phyloP scores from a whole-genome alignment of 2,329 filamentous ascomycete genomes.

The Colletotrichum aenigma region DNA sequence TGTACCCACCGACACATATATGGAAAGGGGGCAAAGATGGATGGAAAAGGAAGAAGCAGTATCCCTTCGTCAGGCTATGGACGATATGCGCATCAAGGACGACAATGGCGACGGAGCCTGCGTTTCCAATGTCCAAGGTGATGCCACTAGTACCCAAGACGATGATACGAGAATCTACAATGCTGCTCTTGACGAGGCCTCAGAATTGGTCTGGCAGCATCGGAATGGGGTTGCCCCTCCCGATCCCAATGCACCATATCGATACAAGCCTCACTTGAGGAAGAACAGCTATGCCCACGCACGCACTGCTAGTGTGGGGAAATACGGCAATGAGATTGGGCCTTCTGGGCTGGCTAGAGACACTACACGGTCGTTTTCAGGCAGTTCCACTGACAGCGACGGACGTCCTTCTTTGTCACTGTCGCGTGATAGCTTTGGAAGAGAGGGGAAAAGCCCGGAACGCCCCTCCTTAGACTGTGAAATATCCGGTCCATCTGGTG shows the following conservation, averaged over 20 bases:
- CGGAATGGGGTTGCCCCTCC: constrained; percentile 57
- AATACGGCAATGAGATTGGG: constrained; percentile 50
- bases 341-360: constrained; percentile 51
- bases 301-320: constrained; percentile 63
- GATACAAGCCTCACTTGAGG: constrained; percentile 71
- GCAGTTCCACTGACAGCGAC: constrained; percentile 56
- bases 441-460: background rate
- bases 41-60: constrained; percentile 81
- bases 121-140: constrained; percentile 24
- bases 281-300: constrained; percentile 75
- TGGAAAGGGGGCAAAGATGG: constrained; percentile 76
- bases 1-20: constrained; percentile 71
- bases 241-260: constrained; percentile 68
- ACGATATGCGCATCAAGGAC: constrained; percentile 69
- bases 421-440: constrained; percentile 5
- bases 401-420: constrained; percentile 29
- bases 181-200: constrained; percentile 77
- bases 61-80: constrained; percentile 73
- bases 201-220: constrained; percentile 80
- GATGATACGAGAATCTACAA: constrained; percentile 68
- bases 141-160: constrained; percentile 34
- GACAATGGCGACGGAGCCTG: constrained; percentile 1
- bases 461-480: constrained; percentile 27
- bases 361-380: constrained; percentile 52
- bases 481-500: background rate